Evolutionary conservation across 1,284 basidiomycete species (phyloP), one percentile per base, ranked within the genome.

Genomic region (Chalciporus sp.): DNA sequence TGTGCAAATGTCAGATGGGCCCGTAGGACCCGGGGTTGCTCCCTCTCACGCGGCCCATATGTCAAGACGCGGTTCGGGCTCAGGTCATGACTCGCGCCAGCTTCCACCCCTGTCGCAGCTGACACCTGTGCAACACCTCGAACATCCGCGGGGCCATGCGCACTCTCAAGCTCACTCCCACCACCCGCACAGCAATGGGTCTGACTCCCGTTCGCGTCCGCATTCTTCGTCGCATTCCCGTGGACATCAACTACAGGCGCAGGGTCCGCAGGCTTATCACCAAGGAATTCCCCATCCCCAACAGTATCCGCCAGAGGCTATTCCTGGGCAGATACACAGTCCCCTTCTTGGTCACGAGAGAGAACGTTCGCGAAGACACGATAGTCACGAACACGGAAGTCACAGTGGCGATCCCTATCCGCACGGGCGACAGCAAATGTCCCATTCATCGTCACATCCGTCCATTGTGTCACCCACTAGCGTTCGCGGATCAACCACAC

Each of bases 101-200:
- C 72, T 81, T 37, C 80, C 80, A 27, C 77, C 80, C 47, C 68
- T 82, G 50, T 75, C 76, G 4, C 76, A 73, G 56, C 55, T 79
- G 60, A 69, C 77, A 47, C 74, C 77, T 59, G 72, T 73, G 35
- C 74, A 74, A 48, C 76, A 74, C 52, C 69, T 70, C 52, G 75
- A 77, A 20, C 61, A 69, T 45, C 61, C 72, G 54, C 61, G 72
- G 55, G 53, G 58, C 47, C 74, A 72, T 54, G 59, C 62, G 54
- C 77, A 75, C 55, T 67, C 64, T 20, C 81, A 76, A 54, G 64
- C 78, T 28, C 76, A 69, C 37, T 60, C 68, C 23, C 75, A 68
- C 45, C 72, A 58, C 58, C 67, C 61, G 43, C 74, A 58, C 58
- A 73, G 59, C 56, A 73, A 61, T 40, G 66, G 61, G 12, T 72